These are phyloP conservation scores for Geranium rotundifolium DNA, from an alignment of 345 rosid genomes.

Conservation along the genomic window DNA sequence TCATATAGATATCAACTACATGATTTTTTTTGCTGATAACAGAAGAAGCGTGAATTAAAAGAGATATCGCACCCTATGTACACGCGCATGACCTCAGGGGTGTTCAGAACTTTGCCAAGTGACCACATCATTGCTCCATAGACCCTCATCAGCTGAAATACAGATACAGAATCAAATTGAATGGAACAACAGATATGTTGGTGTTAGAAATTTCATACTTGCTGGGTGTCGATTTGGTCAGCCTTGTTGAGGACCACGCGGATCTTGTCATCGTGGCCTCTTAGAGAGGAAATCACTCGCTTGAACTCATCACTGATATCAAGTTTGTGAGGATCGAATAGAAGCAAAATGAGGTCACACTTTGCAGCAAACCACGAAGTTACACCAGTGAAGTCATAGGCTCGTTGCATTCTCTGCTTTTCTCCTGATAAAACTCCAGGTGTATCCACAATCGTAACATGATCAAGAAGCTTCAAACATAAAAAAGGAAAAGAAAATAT, in stretches of 20 bases:
- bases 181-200: background rate
- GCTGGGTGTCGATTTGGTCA: slow-evolving; percentile 91
- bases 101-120: slow-evolving; percentile 88
- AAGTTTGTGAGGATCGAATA: slow-evolving; percentile 93
- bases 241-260: slow-evolving; percentile 96
- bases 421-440: slow-evolving; percentile 97
- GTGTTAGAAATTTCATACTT: slow-evolving; percentile 28
- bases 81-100: slow-evolving; percentile 89
- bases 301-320: slow-evolving; percentile 96
- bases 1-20: too few relatives aligned
- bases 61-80: slow-evolving; percentile 61
- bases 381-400: slow-evolving; percentile 87
- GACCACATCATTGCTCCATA: slow-evolving; percentile 99
- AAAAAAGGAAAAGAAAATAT: background rate
- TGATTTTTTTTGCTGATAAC: background rate
- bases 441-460: slow-evolving; percentile 78
- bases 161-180: slow-evolving; percentile 1
- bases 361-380: slow-evolving; percentile 98
- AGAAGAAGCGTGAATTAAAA: too few relatives aligned
- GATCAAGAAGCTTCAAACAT: slow-evolving; percentile 69
- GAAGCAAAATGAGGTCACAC: slow-evolving; percentile 89
- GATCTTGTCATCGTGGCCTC: slow-evolving; percentile 92
- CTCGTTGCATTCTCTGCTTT: slow-evolving; percentile 79
- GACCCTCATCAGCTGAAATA: slow-evolving; percentile 85
- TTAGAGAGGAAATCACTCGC: slow-evolving; percentile 83